Percentiles rank a stretch among this genome's conserved stretches.
Conservation (phyloP, 768 basidiomycete species). For the Leccinum olivaceopallidum region DNA sequence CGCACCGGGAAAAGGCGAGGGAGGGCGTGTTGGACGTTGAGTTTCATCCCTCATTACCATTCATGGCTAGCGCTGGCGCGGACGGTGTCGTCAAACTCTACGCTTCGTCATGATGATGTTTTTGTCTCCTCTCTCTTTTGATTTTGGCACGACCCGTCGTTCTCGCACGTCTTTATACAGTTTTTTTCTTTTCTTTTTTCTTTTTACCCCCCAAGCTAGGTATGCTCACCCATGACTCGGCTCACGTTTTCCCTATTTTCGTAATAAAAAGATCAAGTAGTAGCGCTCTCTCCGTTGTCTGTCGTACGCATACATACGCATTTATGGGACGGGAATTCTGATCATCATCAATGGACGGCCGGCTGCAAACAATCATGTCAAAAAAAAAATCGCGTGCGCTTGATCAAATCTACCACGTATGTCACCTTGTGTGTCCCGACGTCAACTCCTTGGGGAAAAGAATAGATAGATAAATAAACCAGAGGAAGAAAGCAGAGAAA, state of each 20-base stretch:
- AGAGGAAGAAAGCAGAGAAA: background rate
- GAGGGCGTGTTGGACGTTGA: constrained; percentile 91
- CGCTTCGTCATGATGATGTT: constrained; percentile 70
- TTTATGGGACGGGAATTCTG: background rate
- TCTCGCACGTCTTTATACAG: constrained; percentile 4
- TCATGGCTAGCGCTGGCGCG: constrained; percentile 93
- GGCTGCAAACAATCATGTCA: background rate
- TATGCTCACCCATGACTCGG: constrained; percentile 13
- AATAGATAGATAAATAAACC: background rate
- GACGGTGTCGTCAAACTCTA: constrained; percentile 94
- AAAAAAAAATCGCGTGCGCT: background rate
- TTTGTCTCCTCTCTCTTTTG: background rate
- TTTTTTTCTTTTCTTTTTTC: background rate
- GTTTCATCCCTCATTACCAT: constrained; percentile 78
- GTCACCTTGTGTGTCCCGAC: background rate
- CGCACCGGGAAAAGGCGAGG: constrained; percentile 84
- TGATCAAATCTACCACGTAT: background rate
- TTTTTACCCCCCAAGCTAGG: background rate
- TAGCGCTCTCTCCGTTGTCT: constrained; percentile 11
- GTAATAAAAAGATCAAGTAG: constrained; percentile 7
- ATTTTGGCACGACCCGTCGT: background rate
- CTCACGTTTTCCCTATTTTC: constrained; percentile 6
- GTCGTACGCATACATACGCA: constrained; percentile 11
- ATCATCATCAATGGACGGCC: background rate
- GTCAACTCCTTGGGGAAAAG: background rate